Conservation (phyloP, 352 stramenopile genomes). For the Pythium periplocum region DNA sequence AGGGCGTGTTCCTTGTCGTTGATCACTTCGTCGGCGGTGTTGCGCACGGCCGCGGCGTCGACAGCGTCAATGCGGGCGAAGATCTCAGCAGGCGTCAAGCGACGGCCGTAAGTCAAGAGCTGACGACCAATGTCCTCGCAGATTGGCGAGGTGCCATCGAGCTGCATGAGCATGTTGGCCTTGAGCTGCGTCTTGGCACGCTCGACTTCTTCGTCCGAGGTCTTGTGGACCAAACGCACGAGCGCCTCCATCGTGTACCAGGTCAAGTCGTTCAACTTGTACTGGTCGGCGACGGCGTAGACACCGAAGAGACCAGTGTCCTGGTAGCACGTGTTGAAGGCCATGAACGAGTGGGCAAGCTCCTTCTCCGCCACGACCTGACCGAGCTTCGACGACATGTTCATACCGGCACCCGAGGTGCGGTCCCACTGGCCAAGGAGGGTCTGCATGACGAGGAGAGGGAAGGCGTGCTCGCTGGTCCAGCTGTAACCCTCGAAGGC, state of each 20-base stretch:
- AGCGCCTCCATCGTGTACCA: constrained; percentile 95
- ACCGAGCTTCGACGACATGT: constrained; percentile 95
- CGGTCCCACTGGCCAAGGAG: constrained; percentile 91
- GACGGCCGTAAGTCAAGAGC: constrained; percentile 94
- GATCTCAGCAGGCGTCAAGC: constrained; percentile 98
- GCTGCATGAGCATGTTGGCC: constrained; percentile 99
- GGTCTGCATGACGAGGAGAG: constrained; percentile 98
- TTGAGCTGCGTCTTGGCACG: constrained; percentile 99
- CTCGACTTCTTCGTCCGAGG: constrained; percentile 96
- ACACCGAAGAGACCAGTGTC: constrained; percentile 99
- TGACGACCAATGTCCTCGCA: constrained; percentile 99
- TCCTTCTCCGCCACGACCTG: constrained; percentile 95
- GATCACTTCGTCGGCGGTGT: constrained; percentile 86
- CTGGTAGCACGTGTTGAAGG: constrained; percentile 99
- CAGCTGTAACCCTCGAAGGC: constrained; percentile 98
- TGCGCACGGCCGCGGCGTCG: constrained; percentile 90
- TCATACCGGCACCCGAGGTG: constrained; percentile 90
- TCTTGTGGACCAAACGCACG: constrained; percentile 94
- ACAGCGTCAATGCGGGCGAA: constrained; percentile 99
- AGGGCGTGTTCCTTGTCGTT: constrained; percentile 99
- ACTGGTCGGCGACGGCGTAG: constrained; percentile 93
- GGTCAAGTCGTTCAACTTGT: constrained; percentile 94
- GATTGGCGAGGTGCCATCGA: constrained; percentile 97
- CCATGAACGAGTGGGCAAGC: constrained; percentile 96
- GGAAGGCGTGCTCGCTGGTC: constrained; percentile 98